These are phyloP conservation scores for Digitaria exilis DNA, from an alignment of 202 grass and related monocot genomes.

Conservation along the genomic window DNA sequence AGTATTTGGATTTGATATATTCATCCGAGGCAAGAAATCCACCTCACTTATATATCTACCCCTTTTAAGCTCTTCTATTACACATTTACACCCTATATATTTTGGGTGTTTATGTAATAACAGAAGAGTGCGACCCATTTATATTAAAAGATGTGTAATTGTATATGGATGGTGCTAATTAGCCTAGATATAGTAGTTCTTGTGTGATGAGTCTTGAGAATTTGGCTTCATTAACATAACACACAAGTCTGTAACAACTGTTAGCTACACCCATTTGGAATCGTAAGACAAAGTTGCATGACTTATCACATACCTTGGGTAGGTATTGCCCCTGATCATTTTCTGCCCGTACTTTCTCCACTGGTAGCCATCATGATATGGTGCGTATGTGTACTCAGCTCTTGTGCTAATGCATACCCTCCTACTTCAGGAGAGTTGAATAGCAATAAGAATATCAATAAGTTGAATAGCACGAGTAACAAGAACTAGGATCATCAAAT, in stretches of 20 bases:
- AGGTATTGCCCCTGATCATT: conserved; percentile 45
- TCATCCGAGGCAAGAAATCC: conserved; percentile 9
- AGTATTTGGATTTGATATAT: conserved; percentile 20
- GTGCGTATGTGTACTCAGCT: conserved; percentile 52
- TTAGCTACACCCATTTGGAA: neutral
- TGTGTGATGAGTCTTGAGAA: neutral
- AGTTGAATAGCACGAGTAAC: conserved; percentile 8
- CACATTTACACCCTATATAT: neutral
- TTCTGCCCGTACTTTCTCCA: conserved; percentile 91
- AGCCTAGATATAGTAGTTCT: neutral
- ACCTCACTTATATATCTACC: neutral
- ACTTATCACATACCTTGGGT: conserved; percentile 57
- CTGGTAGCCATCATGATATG: conserved; percentile 65
- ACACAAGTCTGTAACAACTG: neutral
- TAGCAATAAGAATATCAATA: neutral
- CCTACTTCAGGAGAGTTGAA: conserved; percentile 34
- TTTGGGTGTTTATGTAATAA: neutral
- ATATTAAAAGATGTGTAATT: neutral
- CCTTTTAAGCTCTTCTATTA: neutral
- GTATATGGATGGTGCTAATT: neutral
- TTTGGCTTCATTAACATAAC: neutral
- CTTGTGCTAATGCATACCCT: conserved; percentile 33
- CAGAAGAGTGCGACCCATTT: neutral
- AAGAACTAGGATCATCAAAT: conserved; percentile 17
- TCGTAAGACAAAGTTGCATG: neutral